phyloP scores from a whole-genome alignment of 1,284 basidiomycete species.

The Leucoagaricus sp. region DNA sequence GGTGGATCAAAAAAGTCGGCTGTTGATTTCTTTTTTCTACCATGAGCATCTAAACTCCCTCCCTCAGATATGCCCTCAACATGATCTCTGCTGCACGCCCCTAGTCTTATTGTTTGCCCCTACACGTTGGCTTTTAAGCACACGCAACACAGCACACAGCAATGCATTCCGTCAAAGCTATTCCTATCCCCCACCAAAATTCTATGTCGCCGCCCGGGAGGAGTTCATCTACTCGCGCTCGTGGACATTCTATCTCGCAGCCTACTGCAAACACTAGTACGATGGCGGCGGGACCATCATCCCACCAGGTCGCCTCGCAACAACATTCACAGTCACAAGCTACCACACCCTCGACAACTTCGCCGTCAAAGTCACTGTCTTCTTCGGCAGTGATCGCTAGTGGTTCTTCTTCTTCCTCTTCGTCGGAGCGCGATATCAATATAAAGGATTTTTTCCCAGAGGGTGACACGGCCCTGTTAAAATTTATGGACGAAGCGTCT shows the following conservation, averaged over 20 bases:
- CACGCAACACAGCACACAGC: not conserved
- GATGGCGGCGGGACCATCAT: not conserved
- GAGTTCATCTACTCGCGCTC: not conserved
- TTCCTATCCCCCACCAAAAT: not conserved
- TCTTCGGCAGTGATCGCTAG: too few species aligned
- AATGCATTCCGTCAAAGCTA: not conserved
- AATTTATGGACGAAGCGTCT: slow-evolving; percentile 25
- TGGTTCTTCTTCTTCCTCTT: too few species aligned
- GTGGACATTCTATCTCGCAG: not conserved
- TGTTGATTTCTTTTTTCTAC: slow-evolving; percentile 1
- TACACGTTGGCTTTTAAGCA: too few species aligned
- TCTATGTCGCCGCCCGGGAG: not conserved
- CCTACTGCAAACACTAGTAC: not conserved
- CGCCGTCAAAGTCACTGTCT: not conserved
- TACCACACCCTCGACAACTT: not conserved
- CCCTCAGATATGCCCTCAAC: not conserved
- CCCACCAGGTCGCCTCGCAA: not conserved
- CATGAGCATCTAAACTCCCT: slow-evolving; percentile 10
- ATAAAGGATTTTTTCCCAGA: slow-evolving; percentile 23
- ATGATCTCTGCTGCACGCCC: not conserved
- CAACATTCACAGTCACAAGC: not conserved
- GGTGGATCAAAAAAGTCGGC: slow-evolving; percentile 6
- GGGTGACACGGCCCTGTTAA: slow-evolving; percentile 23
- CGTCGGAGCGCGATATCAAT: not conserved
- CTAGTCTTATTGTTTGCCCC: too few species aligned